Base-by-base conservation (phyloP, 2,329 filamentous ascomycete genomes). In the Thielaviopsis musarum region DNA sequence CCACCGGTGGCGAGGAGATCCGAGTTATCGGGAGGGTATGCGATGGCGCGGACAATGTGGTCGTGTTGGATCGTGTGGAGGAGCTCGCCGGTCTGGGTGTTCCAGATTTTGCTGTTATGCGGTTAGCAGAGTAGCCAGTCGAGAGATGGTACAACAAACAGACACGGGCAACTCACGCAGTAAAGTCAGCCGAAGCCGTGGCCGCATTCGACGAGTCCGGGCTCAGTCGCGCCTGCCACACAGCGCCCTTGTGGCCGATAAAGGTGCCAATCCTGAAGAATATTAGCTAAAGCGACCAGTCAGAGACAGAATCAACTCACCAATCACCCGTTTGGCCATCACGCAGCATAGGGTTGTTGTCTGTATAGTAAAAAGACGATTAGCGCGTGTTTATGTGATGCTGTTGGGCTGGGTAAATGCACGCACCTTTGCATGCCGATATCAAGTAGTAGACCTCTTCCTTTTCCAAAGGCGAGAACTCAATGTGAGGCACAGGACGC, bases 281-380 rank as follows among this genome's bases (percentile, higher is more conserved):
- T 56, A 13, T 45, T n/a, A 45, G 38, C 17, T 17, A 6, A 84
- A 57, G 84, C 87, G 63, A 63, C 5, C 30, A 34, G 30, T 10
- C 30, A 34, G 38, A 57, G 24, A 58, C 10, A 34, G 28, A 56
- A 19, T 64, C 57, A 65, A 65, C 76, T 62, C 75, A 87, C 87
- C 91, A 96, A 71, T 96, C 91, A 61, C 93, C 93, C 54, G 91
- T 98, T 63, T 94, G 81, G 63, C 93, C 93, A 74, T 97, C 89
- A 65, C 93, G 88, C 66, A 98, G 85, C 91, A 97, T 97, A 56
- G 93, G 93, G 70, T 97, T 97, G 68, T 91, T 91, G 76, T 98
- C 93, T 91, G 30, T 10, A 28, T 3, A 28, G 26, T 28, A 28
- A 28, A 70, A 59, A 61, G 5, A 45, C 15, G 34, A 7, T 45